Percentiles rank a stretch among this genome's conserved stretches.
These are phyloP conservation scores for Ilyonectria mors-panacis DNA, from an alignment of 2,329 filamentous ascomycete genomes.

Conservation along the genomic window DNA sequence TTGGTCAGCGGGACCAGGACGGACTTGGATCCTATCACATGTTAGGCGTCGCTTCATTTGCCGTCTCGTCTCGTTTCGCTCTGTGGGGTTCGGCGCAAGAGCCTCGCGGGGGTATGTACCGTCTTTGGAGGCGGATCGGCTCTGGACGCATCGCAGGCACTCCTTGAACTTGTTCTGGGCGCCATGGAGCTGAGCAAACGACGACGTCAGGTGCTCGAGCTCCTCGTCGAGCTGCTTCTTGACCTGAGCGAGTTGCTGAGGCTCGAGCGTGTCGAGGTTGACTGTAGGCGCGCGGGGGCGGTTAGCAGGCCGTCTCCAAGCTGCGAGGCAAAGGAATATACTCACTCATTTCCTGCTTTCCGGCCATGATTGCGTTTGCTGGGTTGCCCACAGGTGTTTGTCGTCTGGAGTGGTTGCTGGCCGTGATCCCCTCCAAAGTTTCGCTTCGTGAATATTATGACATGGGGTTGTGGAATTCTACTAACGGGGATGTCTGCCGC, in stretches of 20 bases:
- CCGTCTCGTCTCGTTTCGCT: constrained; percentile 8
- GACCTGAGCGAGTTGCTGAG: constrained; percentile 88
- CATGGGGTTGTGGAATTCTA: constrained; percentile 50
- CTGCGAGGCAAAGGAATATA: neutral
- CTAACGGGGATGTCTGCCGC: constrained; percentile 46
- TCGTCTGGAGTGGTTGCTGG: constrained; percentile 15
- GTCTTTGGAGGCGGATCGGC: constrained; percentile 51
- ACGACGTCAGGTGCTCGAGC: constrained; percentile 92
- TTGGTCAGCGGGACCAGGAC: constrained; percentile 96
- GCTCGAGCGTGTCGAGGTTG: constrained; percentile 81
- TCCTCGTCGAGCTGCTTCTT: constrained; percentile 98
- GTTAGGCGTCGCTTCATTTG: constrained; percentile 27
- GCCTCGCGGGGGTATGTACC: constrained; percentile 43
- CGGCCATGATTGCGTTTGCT: constrained; percentile 48
- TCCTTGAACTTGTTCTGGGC: constrained; percentile 95
- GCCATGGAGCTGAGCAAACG: constrained; percentile 89
- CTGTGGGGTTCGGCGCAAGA: neutral
- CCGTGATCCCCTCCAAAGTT: constrained; percentile 45
- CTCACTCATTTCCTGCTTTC: constrained; percentile 54
- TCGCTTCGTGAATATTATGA: constrained; percentile 50
- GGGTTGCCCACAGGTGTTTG: constrained; percentile 21
- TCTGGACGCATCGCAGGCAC: constrained; percentile 83
- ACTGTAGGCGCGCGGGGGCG: constrained; percentile 55
- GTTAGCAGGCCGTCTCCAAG: constrained; percentile 1
- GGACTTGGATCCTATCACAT: constrained; percentile 57